These are phyloP conservation scores for Steccherinum ochraceum DNA, from an alignment of 768 basidiomycete species.

Conservation along the genomic window DNA sequence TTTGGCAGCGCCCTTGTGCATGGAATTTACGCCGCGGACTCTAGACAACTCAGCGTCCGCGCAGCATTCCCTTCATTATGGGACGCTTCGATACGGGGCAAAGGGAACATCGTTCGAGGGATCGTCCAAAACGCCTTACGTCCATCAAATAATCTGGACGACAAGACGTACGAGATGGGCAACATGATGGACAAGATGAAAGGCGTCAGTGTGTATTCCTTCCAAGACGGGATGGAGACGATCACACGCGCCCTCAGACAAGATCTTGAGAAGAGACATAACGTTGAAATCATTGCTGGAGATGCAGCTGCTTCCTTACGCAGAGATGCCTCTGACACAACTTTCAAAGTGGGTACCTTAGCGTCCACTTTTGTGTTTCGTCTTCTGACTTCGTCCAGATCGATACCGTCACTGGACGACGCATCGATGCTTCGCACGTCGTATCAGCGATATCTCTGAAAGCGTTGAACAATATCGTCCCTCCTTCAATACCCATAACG, in stretches of 20 bases:
- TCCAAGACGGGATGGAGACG: constrained; percentile 68
- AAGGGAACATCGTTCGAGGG: constrained; percentile 67
- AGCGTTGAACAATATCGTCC: constrained; percentile 26
- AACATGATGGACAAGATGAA: constrained; percentile 41
- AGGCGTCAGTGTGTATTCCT: constrained; percentile 72
- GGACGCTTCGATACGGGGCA: constrained; percentile 53
- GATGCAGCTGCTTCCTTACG: constrained; percentile 33
- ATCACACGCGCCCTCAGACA: constrained; percentile 52
- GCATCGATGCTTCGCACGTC: constrained; percentile 50
- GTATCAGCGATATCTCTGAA: constrained; percentile 75
- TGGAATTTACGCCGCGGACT: constrained; percentile 89
- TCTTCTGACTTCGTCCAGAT: too few species aligned
- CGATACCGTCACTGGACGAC: too few species aligned
- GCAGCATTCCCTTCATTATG: constrained; percentile 73
- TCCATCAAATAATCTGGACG: constrained; percentile 3
- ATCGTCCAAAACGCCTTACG: constrained; percentile 16
- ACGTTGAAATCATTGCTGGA: constrained; percentile 51
- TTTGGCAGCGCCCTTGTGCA: constrained; percentile 80
- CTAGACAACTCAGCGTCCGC: constrained; percentile 64
- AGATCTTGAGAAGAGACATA: constrained; percentile 37
- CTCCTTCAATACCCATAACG: neutral
- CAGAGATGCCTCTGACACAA: constrained; percentile 24
- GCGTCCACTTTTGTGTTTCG: too few species aligned
- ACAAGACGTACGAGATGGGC: constrained; percentile 40
- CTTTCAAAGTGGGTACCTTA: constrained; percentile 17